Percentiles rank a stretch among this genome's conserved stretches.
Conservation (phyloP, 139 green algal species). For the Mychonastes homosphaera region DNA sequence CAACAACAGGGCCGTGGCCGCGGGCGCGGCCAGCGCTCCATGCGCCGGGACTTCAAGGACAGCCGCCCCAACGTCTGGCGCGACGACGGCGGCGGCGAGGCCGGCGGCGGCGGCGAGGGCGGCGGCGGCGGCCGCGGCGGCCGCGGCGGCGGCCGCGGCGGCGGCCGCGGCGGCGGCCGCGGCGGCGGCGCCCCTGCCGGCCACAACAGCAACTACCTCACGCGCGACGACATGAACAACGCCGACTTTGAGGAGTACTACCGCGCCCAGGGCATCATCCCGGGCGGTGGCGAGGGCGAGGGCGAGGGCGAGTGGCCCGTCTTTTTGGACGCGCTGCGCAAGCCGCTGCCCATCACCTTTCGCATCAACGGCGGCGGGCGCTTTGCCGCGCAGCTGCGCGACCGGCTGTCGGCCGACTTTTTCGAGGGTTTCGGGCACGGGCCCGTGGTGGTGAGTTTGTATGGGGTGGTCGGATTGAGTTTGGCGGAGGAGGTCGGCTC, state of each 20-base stretch:
- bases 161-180: not conserved
- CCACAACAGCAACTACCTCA: no score
- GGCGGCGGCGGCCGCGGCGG: not conserved
- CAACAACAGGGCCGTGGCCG: no score
- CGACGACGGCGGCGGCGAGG: not conserved
- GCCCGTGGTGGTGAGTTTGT: slow-evolving; percentile 25
- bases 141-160: not conserved
- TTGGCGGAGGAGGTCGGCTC: no score
- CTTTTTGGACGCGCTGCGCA: slow-evolving; percentile 68
- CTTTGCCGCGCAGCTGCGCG: slow-evolving; percentile 62
- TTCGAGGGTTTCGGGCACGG: slow-evolving; percentile 40
- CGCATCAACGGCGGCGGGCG: slow-evolving; percentile 89
- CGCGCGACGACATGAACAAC: slow-evolving; percentile 36
- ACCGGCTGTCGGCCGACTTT: slow-evolving; percentile 65
- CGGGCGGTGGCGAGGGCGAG: no score
- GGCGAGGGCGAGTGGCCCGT: slow-evolving; percentile 77
- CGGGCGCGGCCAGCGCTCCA: slow-evolving; percentile 10
- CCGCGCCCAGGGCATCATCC: slow-evolving; percentile 53
- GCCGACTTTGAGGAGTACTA: slow-evolving; percentile 55
- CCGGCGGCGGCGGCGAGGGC: slow-evolving; percentile 4
- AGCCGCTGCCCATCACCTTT: slow-evolving; percentile 85
- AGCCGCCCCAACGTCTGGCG: slow-evolving; percentile 8
- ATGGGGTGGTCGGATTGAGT: no score
- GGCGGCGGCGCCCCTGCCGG: not conserved
- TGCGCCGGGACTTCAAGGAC: slow-evolving; percentile 13